Percentiles rank a stretch among this genome's conserved stretches.
These are phyloP conservation scores for Flammula alnicola DNA, from an alignment of 1,284 basidiomycete genomes.

Conservation along the genomic window DNA sequence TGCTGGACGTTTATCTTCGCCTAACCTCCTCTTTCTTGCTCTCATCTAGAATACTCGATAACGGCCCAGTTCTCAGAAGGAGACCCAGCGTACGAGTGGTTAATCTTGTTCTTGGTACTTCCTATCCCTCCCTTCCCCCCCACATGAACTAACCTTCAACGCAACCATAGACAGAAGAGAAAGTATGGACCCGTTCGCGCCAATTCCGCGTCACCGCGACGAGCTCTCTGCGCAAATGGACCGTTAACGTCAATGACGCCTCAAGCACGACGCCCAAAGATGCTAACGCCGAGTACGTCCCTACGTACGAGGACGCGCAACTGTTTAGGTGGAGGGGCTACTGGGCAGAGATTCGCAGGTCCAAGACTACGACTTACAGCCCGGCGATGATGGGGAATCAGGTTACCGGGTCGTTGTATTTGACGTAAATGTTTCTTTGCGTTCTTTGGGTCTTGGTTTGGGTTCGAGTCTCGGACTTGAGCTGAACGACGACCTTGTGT, in stretches of 20 bases:
- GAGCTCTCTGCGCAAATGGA: constrained; percentile 49
- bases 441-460: constrained; percentile 1
- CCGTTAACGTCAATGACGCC: constrained; percentile 28
- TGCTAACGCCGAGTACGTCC: constrained; percentile 50
- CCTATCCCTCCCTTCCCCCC: background rate
- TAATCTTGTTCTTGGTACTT: constrained; percentile 49
- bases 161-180: constrained; percentile 45
- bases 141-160: background rate
- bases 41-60: constrained; percentile 45
- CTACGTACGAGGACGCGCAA: constrained; percentile 48
- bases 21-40: background rate
- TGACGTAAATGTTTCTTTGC: constrained; percentile 34
- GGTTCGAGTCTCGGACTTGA: too few species aligned
- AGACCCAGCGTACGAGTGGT: constrained; percentile 56
- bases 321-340: constrained; percentile 55
- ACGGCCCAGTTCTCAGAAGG: constrained; percentile 50
- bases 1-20: background rate
- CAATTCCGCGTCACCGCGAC: constrained; percentile 50
- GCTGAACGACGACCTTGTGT: too few species aligned
- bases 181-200: constrained; percentile 52
- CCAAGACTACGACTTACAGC: constrained; percentile 6
- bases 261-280: constrained; percentile 20
- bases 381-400: constrained; percentile 25
- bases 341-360: constrained; percentile 45
- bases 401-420: constrained; percentile 27